These are phyloP conservation scores for Teratosphaeria nubilosa DNA, from an alignment of 2,329 filamentous ascomycete genomes.

Conservation along the genomic window DNA sequence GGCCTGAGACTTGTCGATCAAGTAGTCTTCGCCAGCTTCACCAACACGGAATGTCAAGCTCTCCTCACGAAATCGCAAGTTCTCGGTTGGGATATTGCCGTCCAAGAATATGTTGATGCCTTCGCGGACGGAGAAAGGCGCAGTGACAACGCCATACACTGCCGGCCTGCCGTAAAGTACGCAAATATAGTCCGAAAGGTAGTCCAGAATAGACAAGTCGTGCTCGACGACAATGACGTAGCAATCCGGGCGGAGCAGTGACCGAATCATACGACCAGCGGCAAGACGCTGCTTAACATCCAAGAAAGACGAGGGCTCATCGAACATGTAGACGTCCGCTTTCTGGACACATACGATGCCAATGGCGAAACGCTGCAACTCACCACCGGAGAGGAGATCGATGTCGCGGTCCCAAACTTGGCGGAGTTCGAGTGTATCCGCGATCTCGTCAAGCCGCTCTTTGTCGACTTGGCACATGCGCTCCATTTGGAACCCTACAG, in stretches of 20 bases:
- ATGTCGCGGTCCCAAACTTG: conserved; percentile 91
- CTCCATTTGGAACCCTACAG: conserved; percentile 69
- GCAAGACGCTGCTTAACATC: conserved; percentile 98
- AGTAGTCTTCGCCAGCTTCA: conserved; percentile 80
- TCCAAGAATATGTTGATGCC: conserved; percentile 99
- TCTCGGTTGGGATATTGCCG: conserved; percentile 95
- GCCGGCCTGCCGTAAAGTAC: conserved; percentile 93
- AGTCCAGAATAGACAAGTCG: conserved; percentile 96
- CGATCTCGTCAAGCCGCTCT: conserved; percentile 57
- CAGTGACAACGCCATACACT: conserved; percentile 93
- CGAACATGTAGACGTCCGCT: conserved; percentile 99
- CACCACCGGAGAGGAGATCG: conserved; percentile 83
- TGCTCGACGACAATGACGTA: conserved; percentile 99
- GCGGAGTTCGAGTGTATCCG: conserved; percentile 73
- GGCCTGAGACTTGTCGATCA: conserved; percentile 71
- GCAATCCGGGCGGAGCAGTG: conserved; percentile 75
- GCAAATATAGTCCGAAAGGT: conserved; percentile 96
- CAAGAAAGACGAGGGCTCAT: conserved; percentile 96
- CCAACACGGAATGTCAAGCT: conserved; percentile 90
- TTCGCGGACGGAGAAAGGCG: conserved; percentile 92
- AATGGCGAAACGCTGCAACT: conserved; percentile 95
- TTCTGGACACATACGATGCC: conserved; percentile 91
- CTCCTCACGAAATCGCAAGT: conserved; percentile 95
- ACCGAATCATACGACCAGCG: conserved; percentile 85
- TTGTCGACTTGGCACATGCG: conserved; percentile 69